These are phyloP conservation scores for Cladosporium oxysporum DNA, from an alignment of 2,329 filamentous ascomycete species.

Conservation along the genomic window DNA sequence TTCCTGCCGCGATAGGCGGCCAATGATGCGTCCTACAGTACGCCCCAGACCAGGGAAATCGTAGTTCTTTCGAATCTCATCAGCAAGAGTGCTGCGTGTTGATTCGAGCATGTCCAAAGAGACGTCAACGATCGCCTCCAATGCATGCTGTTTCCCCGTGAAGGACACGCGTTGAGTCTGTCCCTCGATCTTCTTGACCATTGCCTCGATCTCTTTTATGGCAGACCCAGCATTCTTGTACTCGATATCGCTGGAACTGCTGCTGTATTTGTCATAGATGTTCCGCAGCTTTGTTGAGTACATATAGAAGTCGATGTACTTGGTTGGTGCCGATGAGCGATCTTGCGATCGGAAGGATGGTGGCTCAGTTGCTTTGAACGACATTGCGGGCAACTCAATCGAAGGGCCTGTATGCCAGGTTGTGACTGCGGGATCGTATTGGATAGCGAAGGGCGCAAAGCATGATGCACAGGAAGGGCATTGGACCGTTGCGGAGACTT, in stretches of 20 bases:
- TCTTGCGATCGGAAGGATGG: background rate
- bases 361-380: background rate
- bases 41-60: background rate
- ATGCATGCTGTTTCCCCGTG: background rate
- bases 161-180: background rate
- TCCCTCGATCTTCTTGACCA: background rate
- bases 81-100: background rate
- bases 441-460: background rate
- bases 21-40: background rate
- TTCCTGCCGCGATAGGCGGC: background rate
- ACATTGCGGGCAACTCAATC: background rate
- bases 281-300: background rate
- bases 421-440: background rate
- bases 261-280: conserved; percentile 1
- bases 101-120: background rate
- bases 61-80: background rate
- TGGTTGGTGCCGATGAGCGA: background rate
- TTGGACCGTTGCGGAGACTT: background rate
- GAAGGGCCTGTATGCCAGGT: background rate
- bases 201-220: background rate
- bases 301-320: background rate
- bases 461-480: background rate
- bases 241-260: background rate
- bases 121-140: background rate
- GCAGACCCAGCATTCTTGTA: background rate